These are phyloP conservation scores for Durotheca rogersii DNA, from an alignment of 495 filamentous ascomycete species.

Conservation along the genomic window DNA sequence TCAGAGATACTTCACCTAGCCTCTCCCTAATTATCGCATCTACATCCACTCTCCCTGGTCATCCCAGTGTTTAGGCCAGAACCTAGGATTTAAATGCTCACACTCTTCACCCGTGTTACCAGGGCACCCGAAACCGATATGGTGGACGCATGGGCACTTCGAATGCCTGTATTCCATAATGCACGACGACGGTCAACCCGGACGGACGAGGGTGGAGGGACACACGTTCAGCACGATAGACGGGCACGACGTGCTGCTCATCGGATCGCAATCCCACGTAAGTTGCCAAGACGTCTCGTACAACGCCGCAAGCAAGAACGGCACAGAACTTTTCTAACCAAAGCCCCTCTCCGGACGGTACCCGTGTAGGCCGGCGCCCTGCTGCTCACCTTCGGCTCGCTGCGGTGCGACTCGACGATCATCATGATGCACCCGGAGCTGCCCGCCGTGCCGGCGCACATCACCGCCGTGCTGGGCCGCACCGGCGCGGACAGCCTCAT, in stretches of 20 bases:
- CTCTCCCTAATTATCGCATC: neutral
- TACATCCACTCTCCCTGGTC: too few species aligned
- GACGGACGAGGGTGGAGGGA: slow-evolving; percentile 12
- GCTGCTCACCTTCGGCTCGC: slow-evolving; percentile 17
- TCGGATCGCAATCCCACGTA: slow-evolving; percentile 30
- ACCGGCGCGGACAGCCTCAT: slow-evolving; percentile 26
- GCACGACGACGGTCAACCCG: slow-evolving; percentile 21
- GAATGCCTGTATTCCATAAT: slow-evolving; percentile 22
- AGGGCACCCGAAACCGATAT: slow-evolving; percentile 35
- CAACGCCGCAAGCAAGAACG: too few species aligned
- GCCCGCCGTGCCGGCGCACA: slow-evolving; percentile 23
- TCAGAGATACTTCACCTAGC: slow-evolving; percentile 8
- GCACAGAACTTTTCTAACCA: too few species aligned
- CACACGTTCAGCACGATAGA: slow-evolving; percentile 19
- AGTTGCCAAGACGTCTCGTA: too few species aligned
- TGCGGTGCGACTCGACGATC: slow-evolving; percentile 16
- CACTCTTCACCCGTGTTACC: too few species aligned
- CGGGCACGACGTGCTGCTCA: slow-evolving; percentile 15
- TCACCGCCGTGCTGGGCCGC: slow-evolving; percentile 25
- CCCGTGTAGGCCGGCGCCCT: slow-evolving; percentile 20
- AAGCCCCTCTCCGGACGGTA: slow-evolving; percentile 1
- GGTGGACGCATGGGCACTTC: slow-evolving; percentile 32
- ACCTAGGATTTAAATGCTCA: too few species aligned
- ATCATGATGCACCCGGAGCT: slow-evolving; percentile 26
- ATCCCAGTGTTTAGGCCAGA: too few species aligned